Evolutionary conservation across 2,329 filamentous ascomycete genomes (phyloP), one percentile per base, ranked within the genome.

Genomic region (Alternaria triticimaculans): DNA sequence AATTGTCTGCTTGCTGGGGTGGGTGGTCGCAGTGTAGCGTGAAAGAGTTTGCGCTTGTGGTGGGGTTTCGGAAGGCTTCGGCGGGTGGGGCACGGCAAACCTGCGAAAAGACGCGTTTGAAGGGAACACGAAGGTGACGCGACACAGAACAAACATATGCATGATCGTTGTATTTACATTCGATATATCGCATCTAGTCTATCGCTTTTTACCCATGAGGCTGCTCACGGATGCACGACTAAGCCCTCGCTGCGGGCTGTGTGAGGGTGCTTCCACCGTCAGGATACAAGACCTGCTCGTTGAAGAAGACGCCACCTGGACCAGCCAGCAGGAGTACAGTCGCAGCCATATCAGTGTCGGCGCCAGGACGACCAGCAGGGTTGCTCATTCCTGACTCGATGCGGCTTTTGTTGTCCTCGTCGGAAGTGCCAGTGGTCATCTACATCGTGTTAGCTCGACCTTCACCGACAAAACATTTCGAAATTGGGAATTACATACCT

Each of bases 261-360:
- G 56, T 50, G 23, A 67, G 64, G 6, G 62, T 65, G 50, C 66
- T 72, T 56, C 76, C 75, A 45, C 84, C 84, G 71, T 86, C 84
- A 14, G 84, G 84, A 66, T 84, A 85, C 48, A 87, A 60, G 30
- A 86, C 82, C 72, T 87, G 85, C 49, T 85, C 83, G 46, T 87
- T 87, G 64, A 85, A 83, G 65, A 86, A 87, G 1, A 83, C 68
- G 3, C 85, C 85, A 26, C 84, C 84, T 28, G 80, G 82, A 0
- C 85, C 83, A 41, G 84, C 85, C 44, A 87, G 73, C 66, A 87
- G 83, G 51, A 87, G 71, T 6, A 86, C 67, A n/a, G 69, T 69
- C 14, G 70, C 69, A 58, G 69, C 71, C 69, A 73, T 74, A 4
- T 87, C 85, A 12, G 77, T 80, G 43, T 87, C 84, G 20, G 68